phyloP scores from a whole-genome alignment of 768 basidiomycete genomes.

The Rhizopogon vesiculosus region DNA sequence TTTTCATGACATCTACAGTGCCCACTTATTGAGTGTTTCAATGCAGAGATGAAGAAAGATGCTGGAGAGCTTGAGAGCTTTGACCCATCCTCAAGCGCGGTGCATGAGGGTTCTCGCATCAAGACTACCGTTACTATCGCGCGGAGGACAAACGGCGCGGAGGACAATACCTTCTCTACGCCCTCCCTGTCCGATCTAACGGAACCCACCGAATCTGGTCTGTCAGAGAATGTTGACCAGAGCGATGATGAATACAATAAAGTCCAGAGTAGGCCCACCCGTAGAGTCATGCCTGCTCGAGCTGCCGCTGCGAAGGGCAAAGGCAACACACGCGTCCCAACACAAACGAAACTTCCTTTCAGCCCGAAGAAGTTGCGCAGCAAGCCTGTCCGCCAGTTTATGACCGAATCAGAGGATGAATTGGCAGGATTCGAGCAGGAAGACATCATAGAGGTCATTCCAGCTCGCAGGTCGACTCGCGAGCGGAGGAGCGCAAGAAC shows the following conservation, averaged over 20 bases:
- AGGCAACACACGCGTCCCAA: neutral
- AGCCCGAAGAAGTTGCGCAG: constrained; percentile 62
- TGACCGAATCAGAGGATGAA: constrained; percentile 35
- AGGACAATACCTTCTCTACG: constrained; percentile 1
- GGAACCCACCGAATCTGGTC: constrained; percentile 29
- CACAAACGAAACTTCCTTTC: constrained; percentile 47
- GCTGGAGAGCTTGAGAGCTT: constrained; percentile 44
- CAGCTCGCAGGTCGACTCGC: constrained; percentile 47
- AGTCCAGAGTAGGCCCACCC: no score
- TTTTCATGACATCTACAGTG: neutral
- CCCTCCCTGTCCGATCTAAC: constrained; percentile 21
- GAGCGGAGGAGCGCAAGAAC: constrained; percentile 33
- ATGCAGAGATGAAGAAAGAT: constrained; percentile 41
- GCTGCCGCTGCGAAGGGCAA: constrained; percentile 2
- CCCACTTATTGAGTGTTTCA: neutral
- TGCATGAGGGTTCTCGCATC: constrained; percentile 59
- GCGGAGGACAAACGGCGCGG: constrained; percentile 10
- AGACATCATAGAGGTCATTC: constrained; percentile 13
- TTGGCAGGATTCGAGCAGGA: constrained; percentile 34
- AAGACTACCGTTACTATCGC: constrained; percentile 27
- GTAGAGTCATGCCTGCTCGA: constrained; percentile 8
- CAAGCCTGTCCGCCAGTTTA: constrained; percentile 18
- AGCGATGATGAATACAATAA: constrained; percentile 12
- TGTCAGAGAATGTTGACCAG: constrained; percentile 19
- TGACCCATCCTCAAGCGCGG: constrained; percentile 49